Percentiles rank a stretch among this genome's conserved stretches.
These are phyloP conservation scores for Medicago lupulina DNA, from an alignment of 306 rosid species.

Conservation along the genomic window DNA sequence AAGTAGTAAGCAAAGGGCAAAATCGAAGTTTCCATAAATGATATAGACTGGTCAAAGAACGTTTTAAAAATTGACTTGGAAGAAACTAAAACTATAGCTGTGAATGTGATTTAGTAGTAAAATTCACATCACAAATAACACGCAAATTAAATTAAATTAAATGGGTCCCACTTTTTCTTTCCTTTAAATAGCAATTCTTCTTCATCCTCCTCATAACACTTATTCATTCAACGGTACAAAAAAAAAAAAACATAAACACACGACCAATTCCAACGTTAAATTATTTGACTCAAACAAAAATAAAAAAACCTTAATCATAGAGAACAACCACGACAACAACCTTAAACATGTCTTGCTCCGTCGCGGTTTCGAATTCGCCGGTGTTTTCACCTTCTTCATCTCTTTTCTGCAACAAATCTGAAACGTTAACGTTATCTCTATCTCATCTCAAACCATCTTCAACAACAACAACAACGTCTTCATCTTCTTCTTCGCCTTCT, in stretches of 20 bases:
- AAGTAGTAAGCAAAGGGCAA: background rate
- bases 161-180: background rate
- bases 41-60: background rate
- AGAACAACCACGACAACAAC: background rate
- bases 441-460: slow-evolving; percentile 59
- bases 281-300: background rate
- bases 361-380: slow-evolving; percentile 79
- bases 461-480: slow-evolving; percentile 33
- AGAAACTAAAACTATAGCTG: background rate
- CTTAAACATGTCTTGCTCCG: slow-evolving; percentile 74
- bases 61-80: background rate
- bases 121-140: background rate
- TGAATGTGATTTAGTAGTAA: background rate
- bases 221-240: too few species aligned
- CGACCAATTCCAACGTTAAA: background rate
- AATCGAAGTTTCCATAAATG: background rate
- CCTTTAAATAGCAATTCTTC: background rate
- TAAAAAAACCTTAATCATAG: background rate
- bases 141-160: background rate
- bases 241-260: too few species aligned
- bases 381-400: slow-evolving; percentile 77
- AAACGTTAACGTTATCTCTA: slow-evolving; percentile 48
- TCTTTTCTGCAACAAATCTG: slow-evolving; percentile 63
- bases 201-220: background rate
- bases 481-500: slow-evolving; percentile 51